Percentiles rank a stretch among this genome's conserved stretches.
Conservation (phyloP, 1,139 yeast species). For the Pichia norvegensis region DNA sequence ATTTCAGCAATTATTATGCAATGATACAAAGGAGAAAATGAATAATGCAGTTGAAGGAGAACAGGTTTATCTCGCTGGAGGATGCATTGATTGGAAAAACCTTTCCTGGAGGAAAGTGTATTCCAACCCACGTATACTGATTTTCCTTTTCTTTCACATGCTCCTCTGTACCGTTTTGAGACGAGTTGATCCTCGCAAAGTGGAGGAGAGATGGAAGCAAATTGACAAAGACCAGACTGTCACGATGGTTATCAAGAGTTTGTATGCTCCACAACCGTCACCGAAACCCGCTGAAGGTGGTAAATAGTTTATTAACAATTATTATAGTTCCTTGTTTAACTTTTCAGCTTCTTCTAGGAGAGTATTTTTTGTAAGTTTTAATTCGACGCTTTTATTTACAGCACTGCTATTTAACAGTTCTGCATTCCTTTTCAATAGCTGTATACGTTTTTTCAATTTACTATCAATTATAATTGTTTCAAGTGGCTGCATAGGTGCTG, state of each 20-base stretch:
- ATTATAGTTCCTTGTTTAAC: not conserved
- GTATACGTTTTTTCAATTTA: slow-evolving; percentile 1
- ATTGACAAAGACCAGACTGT: slow-evolving; percentile 24
- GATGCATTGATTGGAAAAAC: slow-evolving; percentile 10
- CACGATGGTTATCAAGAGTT: slow-evolving; percentile 17
- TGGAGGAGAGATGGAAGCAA: slow-evolving; percentile 22
- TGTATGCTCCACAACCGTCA: slow-evolving; percentile 7
- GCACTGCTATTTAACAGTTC: slow-evolving; percentile 4
- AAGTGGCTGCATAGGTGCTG: not conserved
- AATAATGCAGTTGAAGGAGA: not conserved
- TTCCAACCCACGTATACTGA: slow-evolving; percentile 18
- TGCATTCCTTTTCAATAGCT: slow-evolving; percentile 5
- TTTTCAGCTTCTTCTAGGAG: slow-evolving; percentile 3
- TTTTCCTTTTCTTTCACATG: slow-evolving; percentile 18
- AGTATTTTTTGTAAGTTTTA: slow-evolving; percentile 1
- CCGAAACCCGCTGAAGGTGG: not conserved
- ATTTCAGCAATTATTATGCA: not conserved
- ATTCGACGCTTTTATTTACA: slow-evolving; percentile 1
- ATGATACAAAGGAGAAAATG: not conserved
- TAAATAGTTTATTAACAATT: not conserved
- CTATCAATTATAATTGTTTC: slow-evolving; percentile 3
- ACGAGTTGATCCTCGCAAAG: slow-evolving; percentile 18
- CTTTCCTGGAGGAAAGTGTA: slow-evolving; percentile 10
- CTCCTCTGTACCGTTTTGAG: slow-evolving; percentile 9
- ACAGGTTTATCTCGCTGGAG: slow-evolving; percentile 8